phyloP scores from a whole-genome alignment of 2,329 filamentous ascomycete genomes.

The Endothia cerciana region DNA sequence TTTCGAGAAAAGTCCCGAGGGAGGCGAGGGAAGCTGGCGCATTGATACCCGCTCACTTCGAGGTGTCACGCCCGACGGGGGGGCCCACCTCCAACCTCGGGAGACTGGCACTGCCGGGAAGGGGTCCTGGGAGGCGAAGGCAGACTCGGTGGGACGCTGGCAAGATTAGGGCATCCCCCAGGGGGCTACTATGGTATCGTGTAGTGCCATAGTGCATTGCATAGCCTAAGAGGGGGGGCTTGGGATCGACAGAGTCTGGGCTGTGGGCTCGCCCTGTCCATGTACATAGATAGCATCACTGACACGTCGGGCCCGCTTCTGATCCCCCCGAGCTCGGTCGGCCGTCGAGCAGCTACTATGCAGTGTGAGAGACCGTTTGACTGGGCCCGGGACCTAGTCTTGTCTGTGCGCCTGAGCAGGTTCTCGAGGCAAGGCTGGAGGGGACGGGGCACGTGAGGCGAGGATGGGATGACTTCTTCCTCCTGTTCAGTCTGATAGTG shows the following conservation, averaged over 20 bases:
- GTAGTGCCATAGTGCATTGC: too few species aligned
- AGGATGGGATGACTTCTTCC: background rate
- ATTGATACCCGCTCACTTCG: background rate
- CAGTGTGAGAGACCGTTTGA: background rate
- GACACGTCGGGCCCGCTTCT: background rate
- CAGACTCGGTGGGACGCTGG: constrained; percentile 6
- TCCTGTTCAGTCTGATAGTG: background rate
- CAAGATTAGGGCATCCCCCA: background rate
- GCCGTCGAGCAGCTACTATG: too few species aligned
- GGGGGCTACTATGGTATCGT: too few species aligned
- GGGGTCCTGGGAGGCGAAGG: background rate
- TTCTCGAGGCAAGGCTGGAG: background rate
- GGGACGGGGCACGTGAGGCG: background rate
- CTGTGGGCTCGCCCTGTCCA: background rate
- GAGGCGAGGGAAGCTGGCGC: background rate
- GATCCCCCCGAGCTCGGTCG: background rate
- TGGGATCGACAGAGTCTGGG: too few species aligned
- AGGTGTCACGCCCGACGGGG: constrained; percentile 1
- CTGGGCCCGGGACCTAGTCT: background rate
- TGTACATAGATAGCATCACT: too few species aligned
- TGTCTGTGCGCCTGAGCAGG: background rate
- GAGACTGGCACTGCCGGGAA: too few species aligned
- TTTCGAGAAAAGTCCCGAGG: constrained; percentile 2
- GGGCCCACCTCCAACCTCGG: constrained; percentile 10
- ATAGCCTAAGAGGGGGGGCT: too few species aligned